phyloP scores from a whole-genome alignment of 2,329 filamentous ascomycete species.

The Colletotrichum sp. region DNA sequence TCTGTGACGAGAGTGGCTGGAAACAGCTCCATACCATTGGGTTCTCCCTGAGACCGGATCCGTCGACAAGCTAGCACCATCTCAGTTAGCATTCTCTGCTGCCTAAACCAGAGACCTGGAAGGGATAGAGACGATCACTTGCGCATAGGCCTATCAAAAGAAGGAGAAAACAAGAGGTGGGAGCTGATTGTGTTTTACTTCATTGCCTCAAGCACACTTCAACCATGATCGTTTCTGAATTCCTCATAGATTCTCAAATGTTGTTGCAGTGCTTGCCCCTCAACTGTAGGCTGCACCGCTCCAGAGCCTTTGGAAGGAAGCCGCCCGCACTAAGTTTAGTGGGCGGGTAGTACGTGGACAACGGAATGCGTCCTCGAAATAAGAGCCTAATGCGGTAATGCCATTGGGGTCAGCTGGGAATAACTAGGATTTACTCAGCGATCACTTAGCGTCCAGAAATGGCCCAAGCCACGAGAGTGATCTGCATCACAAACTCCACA shows the following conservation, averaged over 20 bases:
- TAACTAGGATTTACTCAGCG: neutral
- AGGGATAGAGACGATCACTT: neutral
- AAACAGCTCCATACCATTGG: neutral
- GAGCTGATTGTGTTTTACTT: neutral
- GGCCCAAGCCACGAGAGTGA: neutral
- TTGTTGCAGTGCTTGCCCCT: neutral
- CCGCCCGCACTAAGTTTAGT: neutral
- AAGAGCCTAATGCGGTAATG: neutral
- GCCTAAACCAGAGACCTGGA: neutral
- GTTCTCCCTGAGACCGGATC: neutral
- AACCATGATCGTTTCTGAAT: neutral
- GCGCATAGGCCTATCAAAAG: neutral
- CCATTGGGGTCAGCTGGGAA: neutral
- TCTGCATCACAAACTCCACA: neutral
- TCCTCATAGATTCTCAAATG: neutral
- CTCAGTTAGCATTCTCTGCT: neutral
- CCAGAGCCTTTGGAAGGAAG: neutral
- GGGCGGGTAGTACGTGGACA: neutral
- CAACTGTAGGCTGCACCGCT: neutral
- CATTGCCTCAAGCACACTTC: neutral
- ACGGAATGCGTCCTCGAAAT: neutral
- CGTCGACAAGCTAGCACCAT: neutral
- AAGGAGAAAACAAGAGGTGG: neutral
- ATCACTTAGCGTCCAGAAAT: neutral
- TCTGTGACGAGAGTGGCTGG: neutral